Evolutionary conservation across 1,284 basidiomycete species (phyloP), one percentile per base, ranked within the genome.

Genomic region (Leccinum subrobustum): DNA sequence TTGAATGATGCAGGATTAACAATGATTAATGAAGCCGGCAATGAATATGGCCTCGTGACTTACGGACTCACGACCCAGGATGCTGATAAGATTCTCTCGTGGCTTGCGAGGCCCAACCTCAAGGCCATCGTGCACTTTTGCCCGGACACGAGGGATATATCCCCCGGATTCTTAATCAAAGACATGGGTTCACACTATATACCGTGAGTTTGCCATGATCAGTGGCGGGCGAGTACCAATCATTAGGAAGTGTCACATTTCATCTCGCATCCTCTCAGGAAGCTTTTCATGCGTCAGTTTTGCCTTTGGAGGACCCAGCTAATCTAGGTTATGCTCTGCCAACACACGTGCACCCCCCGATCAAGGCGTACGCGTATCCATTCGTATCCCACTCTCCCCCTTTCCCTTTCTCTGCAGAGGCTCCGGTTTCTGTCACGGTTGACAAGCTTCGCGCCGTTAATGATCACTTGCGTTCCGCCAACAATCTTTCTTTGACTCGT

Each of bases 251-350:
- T 16, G 75, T 74, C 9, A 65, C 68, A 4, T 71, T 79, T 57
- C 78, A 81, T 65, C 65, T 81, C 16, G 64, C 77, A 35, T 70
- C 76, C 16, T 66, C 70, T n/a, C 78, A 81, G 62, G 77, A 79
- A 60, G 61, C 62, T 20, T 66, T 78, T 2, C 73, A 79, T 44
- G 74, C 74, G 4, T 73, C 74, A 25, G 60, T 78, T 8, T 57
- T 75, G 4, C 64, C 64, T 11, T 60, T 73, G 37, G 67, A 73
- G 35, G 75, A 75, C 50, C 58, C 68, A 1, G 62, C 58, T 33
- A 64, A 68, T 52, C 61, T 72, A 25, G 69, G 63, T 9, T 72
- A 76, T 59, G 37, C 31, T 11, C 59, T 75, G 9, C 68, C 72
- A 18, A 72, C 75, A 2, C 64, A 71, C 50, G 55, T 64, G 16